phyloP scores from a whole-genome alignment of 192 early-diverging fungal species.

The Radiomyces spectabilis region DNA sequence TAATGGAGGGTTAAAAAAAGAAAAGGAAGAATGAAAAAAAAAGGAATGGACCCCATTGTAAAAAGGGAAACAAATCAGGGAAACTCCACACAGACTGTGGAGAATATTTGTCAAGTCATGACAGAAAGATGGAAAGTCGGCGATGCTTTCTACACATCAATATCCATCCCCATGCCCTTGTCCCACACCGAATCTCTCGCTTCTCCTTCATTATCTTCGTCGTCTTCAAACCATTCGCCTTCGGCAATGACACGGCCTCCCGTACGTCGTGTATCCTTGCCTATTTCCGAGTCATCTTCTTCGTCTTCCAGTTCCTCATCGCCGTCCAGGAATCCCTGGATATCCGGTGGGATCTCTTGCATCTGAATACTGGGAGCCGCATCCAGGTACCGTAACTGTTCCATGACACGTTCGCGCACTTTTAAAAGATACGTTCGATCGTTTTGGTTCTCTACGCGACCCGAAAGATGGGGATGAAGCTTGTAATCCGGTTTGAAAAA shows the following conservation, averaged over 20 bases:
- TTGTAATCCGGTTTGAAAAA: slow-evolving; percentile 88
- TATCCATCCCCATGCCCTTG: slow-evolving; percentile 5
- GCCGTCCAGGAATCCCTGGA: slow-evolving; percentile 44
- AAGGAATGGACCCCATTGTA: too few relatives aligned
- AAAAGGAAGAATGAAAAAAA: neutral
- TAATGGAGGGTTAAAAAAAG: neutral
- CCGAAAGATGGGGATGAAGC: slow-evolving; percentile 80
- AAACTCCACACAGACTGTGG: neutral
- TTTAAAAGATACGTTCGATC: slow-evolving; percentile 73
- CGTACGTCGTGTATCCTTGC: slow-evolving; percentile 12
- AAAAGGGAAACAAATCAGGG: too few relatives aligned
- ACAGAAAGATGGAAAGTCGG: too few relatives aligned
- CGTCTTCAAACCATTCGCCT: slow-evolving; percentile 32
- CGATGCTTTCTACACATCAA: neutral
- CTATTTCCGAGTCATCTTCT: slow-evolving; percentile 29
- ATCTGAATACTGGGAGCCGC: slow-evolving; percentile 94
- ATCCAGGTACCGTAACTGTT: slow-evolving; percentile 80
- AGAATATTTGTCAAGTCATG: too few relatives aligned
- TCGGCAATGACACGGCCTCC: slow-evolving; percentile 7
- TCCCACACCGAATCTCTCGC: slow-evolving; percentile 7
- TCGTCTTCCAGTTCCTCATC: slow-evolving; percentile 45
- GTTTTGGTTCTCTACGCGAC: slow-evolving; percentile 85
- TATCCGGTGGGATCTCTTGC: slow-evolving; percentile 75
- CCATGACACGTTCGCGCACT: slow-evolving; percentile 61
- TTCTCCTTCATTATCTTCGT: slow-evolving; percentile 29